Base-by-base conservation (phyloP, 495 filamentous ascomycete genomes). In the Thermochaetoides thermophila region DNA sequence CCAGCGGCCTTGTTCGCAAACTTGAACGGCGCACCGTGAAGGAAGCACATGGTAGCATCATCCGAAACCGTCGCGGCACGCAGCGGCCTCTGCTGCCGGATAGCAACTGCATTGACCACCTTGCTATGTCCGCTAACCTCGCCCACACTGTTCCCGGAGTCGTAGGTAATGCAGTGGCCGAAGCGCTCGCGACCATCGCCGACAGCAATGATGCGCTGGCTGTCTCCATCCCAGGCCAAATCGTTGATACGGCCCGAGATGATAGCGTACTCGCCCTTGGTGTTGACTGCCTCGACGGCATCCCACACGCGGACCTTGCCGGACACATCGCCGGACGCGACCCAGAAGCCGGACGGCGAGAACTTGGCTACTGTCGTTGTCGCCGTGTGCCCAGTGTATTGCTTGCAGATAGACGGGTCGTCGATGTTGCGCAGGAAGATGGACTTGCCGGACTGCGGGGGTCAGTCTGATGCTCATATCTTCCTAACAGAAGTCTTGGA, bases 171-270 rank as follows among this genome's bases (percentile, higher is more conserved):
- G 60, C 81, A 92, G 50, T 87, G 85, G 11, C 89, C 91, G 55
- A 79, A 93, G 32, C 82, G 72, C 56, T 96, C 84, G 51, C 87
- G 86, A 11, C 89, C 89, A 37, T 95, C 78, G 15, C 89, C 89
- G 13, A 96, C 91, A 7, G 87, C 91, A 40, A 95, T 92, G 32
- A 97, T 81, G 16, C 89, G 78, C 60, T 94, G 85, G 31, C 80
- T 86, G 55, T 97, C 89, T 29, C 87, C 91, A 53, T 96, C 89
- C 86, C 89, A 97, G 8, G 87, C 84, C 30, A 97, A 64, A 50
- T 96, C 89, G 52, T 89, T 89, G 54, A 97, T 92, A 29, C 82
- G 77, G 20, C 89, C 91, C 32, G 83, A 86, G 43, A 96, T 84
- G 53, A 95, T 94, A 40, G 73, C 71, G 56, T 93, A 96, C 54